Base-by-base conservation (phyloP, 345 rosid species). In the Psidium guajava region DNA sequence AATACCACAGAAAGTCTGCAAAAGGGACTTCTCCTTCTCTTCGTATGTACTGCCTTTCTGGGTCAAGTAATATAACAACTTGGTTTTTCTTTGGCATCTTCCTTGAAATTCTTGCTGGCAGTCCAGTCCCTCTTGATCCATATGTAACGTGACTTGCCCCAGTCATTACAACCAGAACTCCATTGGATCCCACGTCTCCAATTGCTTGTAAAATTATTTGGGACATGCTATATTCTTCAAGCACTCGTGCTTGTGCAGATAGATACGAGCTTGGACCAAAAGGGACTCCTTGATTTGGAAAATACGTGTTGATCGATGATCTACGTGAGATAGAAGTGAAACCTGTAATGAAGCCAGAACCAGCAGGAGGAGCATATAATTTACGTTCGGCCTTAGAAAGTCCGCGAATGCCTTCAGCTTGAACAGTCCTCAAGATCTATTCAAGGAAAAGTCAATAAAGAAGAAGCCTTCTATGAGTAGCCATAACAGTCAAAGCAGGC, bases 1-100 rank as follows among this genome's bases (percentile, higher is more conserved):
- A 95, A 89, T 95, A 96, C 99, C 98, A 94, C 88, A 96, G 90
- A 85, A 96, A 95, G 88, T 96, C 98, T 82, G 98, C 95, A 27
- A 93, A 92, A 40, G 98, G 99, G 86, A 89, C 91, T 83, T 96
- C 99, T 81, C 98, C 99, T 88, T 96, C 98, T 87, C 95, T 93
- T 87, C 96, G 87, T 50, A 96, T 91, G 84, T 87, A 89, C 83
- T 95, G 99, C 85, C 99, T 93, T 88, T 96, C 98, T 42, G 98
- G 99, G 88, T 96, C 95, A 87, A 95, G 98, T 77, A 95, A 87
- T 86, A 95, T 89, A 87, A 94, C 98, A 74, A 92, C 94, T 88
- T 96, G 98, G 89, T 93, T 93, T 87, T 92, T 95, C 93, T 95
- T 96, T 52, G 90, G 97, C 87, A 94, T 89, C 92, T 95, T 95